Conservation (phyloP, 257 asterid species). For the Apocynum venetum region DNA sequence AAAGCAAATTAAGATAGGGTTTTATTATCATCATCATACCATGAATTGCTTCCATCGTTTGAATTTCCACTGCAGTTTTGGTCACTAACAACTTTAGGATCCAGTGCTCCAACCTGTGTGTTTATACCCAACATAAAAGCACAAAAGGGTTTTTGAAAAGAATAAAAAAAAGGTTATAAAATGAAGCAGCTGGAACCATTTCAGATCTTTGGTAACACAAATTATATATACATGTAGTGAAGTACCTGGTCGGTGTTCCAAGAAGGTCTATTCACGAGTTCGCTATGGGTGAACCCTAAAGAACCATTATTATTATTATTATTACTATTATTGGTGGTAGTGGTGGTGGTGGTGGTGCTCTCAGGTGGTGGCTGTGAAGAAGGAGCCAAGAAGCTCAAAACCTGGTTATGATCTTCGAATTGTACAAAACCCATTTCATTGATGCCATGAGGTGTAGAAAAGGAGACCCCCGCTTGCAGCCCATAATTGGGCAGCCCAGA, state of each 20-base stretch:
- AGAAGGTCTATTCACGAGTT: conserved; percentile 45
- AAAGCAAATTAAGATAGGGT: conserved; percentile 6
- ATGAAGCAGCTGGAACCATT: too few species aligned
- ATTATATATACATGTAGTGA: too few species aligned
- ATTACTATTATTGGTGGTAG: conserved; percentile 8
- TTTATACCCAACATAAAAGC: conserved; percentile 2
- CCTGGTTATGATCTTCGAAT: conserved; percentile 58
- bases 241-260: conserved; percentile 71
- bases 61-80: conserved; percentile 52
- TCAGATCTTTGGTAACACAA: background rate
- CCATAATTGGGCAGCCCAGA: conserved; percentile 44
- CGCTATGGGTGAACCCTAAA: conserved; percentile 54
- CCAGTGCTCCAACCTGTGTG: conserved; percentile 50
- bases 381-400: conserved; percentile 49
- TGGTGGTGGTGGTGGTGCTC: conserved; percentile 11
- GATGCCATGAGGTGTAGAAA: conserved; percentile 26
- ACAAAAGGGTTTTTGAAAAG: background rate
- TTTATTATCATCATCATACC: conserved; percentile 30
- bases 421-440: conserved; percentile 74
- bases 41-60: conserved; percentile 57
- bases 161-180: background rate
- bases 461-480: conserved; percentile 33
- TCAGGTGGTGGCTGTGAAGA: conserved; percentile 19
- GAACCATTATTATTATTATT: conserved; percentile 24
- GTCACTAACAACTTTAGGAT: conserved; percentile 51